Base-by-base conservation (phyloP, 2,329 filamentous ascomycete genomes). In the Cephalotrichum gorgonifer region DNA sequence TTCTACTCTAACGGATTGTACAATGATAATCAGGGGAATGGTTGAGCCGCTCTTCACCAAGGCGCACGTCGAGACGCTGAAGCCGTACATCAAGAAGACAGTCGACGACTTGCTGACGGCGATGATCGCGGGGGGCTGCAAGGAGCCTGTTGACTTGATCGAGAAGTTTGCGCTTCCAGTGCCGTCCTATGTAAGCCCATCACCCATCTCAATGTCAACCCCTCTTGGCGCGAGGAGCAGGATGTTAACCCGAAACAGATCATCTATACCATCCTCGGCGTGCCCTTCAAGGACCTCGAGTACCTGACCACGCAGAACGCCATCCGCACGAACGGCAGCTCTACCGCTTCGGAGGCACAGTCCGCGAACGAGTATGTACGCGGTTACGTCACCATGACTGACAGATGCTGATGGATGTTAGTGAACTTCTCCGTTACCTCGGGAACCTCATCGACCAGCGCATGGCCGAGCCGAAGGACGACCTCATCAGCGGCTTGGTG, bases 241-340 rank as follows among this genome's bases (percentile, higher is more conserved):
- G 6, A 20, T 22, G 9, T 9, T 39, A 20, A 17, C 17, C 35
- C 3, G 11, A 20, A 6, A 5, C 23, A 70, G 69, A 71, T 72
- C 51, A 74, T 74, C 50, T 75, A 75, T 56, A 68, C 66, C 12
- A 69, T 75, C 25, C 65, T 75, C 3, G 72, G 72, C 4, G 68
- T 74, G 3, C 70, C 72, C 0, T 67, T 72, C 44, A 61, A 68
- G 6, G 71, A 74, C 44, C 62, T 74, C 14, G 62, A 63, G n/a
- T 69, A 65, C 38, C 60, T 74, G 15, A 74, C 70, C 0, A 56
- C 65, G n/a, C 67, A 72, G 52, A 69, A 68, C 33, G 67, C 70
- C 2, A 66, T 74, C 44, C 66, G 71, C 2, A 69, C 62, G 30
- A 74, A 71, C 42, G 72, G 71, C 2, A 74, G 70, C 31, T 64